Conservation (phyloP, 192 early-diverging fungal species). For the Glomus cerebriforme region DNA sequence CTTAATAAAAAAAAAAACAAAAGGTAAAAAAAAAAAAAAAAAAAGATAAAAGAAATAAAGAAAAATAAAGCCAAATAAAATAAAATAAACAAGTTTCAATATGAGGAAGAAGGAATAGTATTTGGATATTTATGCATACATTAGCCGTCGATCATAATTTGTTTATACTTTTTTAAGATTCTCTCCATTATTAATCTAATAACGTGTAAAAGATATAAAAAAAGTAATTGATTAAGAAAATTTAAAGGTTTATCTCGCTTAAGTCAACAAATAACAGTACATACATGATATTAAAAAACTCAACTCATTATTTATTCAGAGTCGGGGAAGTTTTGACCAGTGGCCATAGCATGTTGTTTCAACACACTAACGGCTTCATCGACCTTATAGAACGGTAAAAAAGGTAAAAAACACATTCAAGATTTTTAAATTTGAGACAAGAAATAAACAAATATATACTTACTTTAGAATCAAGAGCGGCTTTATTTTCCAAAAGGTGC, state of each 20-base stretch:
- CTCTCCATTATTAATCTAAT: not conserved
- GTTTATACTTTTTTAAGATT: not conserved
- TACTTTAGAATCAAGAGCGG: constrained; percentile 81
- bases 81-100: not conserved
- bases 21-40: too few species aligned
- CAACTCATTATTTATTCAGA: constrained; percentile 7
- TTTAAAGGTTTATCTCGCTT: not conserved
- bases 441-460: not conserved
- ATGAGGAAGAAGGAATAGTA: not conserved
- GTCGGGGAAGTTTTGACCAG: constrained; percentile 10
- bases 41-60: not conserved
- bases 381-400: not conserved
- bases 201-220: not conserved
- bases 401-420: not conserved
- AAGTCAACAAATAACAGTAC: not conserved
- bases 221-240: not conserved
- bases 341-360: constrained; percentile 57
- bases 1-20: too few species aligned
- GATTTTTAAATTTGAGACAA: not conserved
- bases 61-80: not conserved
- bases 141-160: not conserved
- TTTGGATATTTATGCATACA: not conserved
- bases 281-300: not conserved
- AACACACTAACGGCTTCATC: constrained; percentile 85
- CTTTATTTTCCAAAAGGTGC: constrained; percentile 80